Evolutionary conservation across 1,284 basidiomycete species (phyloP), one percentile per base, ranked within the genome.

Genomic region (Trichosporon sp.): DNA sequence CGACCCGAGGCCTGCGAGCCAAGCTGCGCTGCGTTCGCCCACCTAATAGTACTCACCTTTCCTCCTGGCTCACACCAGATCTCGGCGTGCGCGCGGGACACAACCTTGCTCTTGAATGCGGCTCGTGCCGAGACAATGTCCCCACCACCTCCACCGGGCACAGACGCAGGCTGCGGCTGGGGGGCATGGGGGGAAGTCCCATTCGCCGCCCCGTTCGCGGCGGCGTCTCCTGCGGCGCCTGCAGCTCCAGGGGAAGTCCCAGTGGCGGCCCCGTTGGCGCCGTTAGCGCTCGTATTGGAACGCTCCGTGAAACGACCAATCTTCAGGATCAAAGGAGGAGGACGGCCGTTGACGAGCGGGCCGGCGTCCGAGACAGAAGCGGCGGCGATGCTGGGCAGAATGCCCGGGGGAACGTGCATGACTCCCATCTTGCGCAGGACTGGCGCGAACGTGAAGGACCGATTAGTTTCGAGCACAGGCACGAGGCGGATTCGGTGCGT

Each of bases 31-130:
- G 37, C 37, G 37, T 38, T 40, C 11, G 38, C 6, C 35, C 35
- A 40, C 54, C 3, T 10, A 59, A 11, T 66, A 37, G 10, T 10
- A 79, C 85, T 75, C 74, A 87, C 86, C 79, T 86, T 87, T 38
- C 87, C 87, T 31, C 84, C 85, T 1, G 81, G 77, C 72, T 88
- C 87, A 70, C 90, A 89, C 94, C 94, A 98, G 59, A 98, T 90
- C 87, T 98, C 96, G 0, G 96, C 96, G 81, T 98, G 96, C 0
- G 92, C 90, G 51, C 96, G 88, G 56, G 91, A 93, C 78, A 99
- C 96, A 79, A 98, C 96, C 82, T 98, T 98, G 83, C 90, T 92
- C 85, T 93, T 93, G 88, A 99, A 99, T 0, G 96, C 95, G 65
- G 98, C 90, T 80, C 94, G 94, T 80, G 91, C 90, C 35, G 90